Percentiles rank a stretch among this genome's conserved stretches.
phyloP scores from a whole-genome alignment of 1,284 basidiomycete genomes.

The Porogramme epimiltina region DNA sequence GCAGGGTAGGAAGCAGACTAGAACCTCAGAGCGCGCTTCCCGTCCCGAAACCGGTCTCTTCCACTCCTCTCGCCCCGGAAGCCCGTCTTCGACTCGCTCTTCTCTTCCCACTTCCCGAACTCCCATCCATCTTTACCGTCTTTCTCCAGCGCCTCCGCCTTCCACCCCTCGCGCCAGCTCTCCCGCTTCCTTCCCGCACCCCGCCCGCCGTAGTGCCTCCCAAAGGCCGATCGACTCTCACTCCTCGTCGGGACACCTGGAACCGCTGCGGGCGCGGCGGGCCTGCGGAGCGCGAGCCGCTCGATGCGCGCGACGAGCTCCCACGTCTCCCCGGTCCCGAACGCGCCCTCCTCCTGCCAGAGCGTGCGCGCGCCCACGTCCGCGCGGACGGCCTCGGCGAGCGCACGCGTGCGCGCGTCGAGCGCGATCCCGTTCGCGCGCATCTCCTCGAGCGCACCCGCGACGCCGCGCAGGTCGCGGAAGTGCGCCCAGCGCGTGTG shows the following conservation, averaged over 20 bases:
- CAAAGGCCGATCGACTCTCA: no score
- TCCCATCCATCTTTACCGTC: conserved; percentile 20
- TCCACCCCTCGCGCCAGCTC: conserved; percentile 25
- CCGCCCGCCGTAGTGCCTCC: conserved; percentile 14
- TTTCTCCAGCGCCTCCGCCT: conserved; percentile 19
- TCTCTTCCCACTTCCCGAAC: conserved; percentile 23
- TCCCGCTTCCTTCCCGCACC: not conserved
- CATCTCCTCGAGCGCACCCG: conserved; percentile 81
- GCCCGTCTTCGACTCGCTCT: not conserved
- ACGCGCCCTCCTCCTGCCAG: conserved; percentile 49
- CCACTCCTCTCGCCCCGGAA: no score
- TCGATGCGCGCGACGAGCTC: conserved; percentile 41
- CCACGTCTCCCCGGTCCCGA: conserved; percentile 46
- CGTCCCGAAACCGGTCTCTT: no score
- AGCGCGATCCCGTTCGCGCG: conserved; percentile 69
- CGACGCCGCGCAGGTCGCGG: conserved; percentile 75
- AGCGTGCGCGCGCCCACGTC: conserved; percentile 57
- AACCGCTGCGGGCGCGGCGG: not conserved
- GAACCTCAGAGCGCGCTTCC: no score
- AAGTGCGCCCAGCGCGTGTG: conserved; percentile 81
- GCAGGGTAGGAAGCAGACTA: no score
- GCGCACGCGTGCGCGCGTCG: conserved; percentile 58
- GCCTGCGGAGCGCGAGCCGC: conserved; percentile 27
- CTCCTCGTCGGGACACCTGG: no score
- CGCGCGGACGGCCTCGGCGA: conserved; percentile 69